Conservation (phyloP, 2,329 filamentous ascomycete species). For the Trichoderma atrobrunneum region DNA sequence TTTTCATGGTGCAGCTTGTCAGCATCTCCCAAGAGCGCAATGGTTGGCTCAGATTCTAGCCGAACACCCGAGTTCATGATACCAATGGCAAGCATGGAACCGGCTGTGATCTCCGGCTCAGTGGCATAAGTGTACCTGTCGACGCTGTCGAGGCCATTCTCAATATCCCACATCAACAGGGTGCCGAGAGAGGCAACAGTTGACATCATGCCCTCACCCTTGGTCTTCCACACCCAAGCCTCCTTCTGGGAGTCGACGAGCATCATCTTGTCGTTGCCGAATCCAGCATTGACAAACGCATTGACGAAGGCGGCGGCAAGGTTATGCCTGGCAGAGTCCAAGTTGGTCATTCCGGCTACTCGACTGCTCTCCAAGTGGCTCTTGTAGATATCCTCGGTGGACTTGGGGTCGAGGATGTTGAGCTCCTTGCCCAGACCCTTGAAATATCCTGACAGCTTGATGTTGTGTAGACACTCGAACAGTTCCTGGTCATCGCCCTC, state of each 20-base stretch:
- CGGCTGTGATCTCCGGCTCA: constrained; percentile 81
- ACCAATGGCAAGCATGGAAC: constrained; percentile 87
- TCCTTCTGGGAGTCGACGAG: constrained; percentile 82
- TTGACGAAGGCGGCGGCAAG: constrained; percentile 95
- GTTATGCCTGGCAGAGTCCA: constrained; percentile 94
- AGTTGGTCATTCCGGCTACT: constrained; percentile 87
- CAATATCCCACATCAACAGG: constrained; percentile 89
- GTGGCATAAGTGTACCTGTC: constrained; percentile 87
- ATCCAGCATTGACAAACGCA: constrained; percentile 93
- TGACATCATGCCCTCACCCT: constrained; percentile 96
- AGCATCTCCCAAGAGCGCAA: constrained; percentile 78
- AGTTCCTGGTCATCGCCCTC: constrained; percentile 70
- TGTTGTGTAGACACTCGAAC: constrained; percentile 81
- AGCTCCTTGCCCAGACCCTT: constrained; percentile 91
- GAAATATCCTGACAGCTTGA: constrained; percentile 86
- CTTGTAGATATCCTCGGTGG: constrained; percentile 98
- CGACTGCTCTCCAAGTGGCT: constrained; percentile 95
- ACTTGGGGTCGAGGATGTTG: constrained; percentile 94
- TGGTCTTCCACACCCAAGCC: constrained; percentile 99
- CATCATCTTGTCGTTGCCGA: constrained; percentile 97
- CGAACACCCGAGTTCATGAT: constrained; percentile 93
- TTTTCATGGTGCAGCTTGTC: constrained; percentile 79
- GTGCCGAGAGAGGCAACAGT: constrained; percentile 92
- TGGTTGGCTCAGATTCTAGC: constrained; percentile 82
- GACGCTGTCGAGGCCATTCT: constrained; percentile 87